Base-by-base conservation (phyloP, 2,329 filamentous ascomycete species). In the Zopfia rhizophila region DNA sequence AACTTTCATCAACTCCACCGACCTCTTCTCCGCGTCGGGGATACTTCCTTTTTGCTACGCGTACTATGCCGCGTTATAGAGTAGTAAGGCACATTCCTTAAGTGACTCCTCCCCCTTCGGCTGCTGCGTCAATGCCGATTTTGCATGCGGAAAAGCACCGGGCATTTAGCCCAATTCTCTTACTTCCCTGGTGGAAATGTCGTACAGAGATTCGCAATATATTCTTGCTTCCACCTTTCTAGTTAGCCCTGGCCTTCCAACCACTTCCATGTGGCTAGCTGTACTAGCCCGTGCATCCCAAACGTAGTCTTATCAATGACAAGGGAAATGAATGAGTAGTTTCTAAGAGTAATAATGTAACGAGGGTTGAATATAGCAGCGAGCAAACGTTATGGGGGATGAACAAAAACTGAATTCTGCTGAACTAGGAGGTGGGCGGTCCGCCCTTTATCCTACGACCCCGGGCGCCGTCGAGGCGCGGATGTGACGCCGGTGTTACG, bases 281-380 rank as follows among this genome's bases (percentile, higher is more conserved):
- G 72, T 14, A 78, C 75, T 3, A 79, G 61, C 6, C 48, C 29
- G 53, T 79, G 75, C 73, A 78, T 78, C 48, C 74, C 67, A 37
- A 73, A 76, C 37, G 14, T 22, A 45, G 48, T 58, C 1, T 51
- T 49, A 14, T 56, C 39, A 7, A 51, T 50, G 13, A 40, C 58
- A 8, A 39, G 35, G 1, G 44, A 38, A 7, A 79, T 53, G 4
- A 78, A 66, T 1, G 60, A 74, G 51, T 66, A 79, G 38, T 69
- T 55, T 28, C 56, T 51, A 7, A 79, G 60, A 2, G 59, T 53
- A 1, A 47, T 19, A n/a, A n/a, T n/a, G n/a, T n/a, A n/a, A n/a
- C n/a, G n/a, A n/a, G n/a, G n/a, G n/a, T n/a, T n/a, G n/a, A n/a
- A n/a, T n/a, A n/a, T n/a, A n/a, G n/a, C n/a, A n/a, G n/a, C n/a